These are phyloP conservation scores for Trypanosomatidae sp. DNA, from an alignment of 208 protist species.

Conservation along the genomic window DNA sequence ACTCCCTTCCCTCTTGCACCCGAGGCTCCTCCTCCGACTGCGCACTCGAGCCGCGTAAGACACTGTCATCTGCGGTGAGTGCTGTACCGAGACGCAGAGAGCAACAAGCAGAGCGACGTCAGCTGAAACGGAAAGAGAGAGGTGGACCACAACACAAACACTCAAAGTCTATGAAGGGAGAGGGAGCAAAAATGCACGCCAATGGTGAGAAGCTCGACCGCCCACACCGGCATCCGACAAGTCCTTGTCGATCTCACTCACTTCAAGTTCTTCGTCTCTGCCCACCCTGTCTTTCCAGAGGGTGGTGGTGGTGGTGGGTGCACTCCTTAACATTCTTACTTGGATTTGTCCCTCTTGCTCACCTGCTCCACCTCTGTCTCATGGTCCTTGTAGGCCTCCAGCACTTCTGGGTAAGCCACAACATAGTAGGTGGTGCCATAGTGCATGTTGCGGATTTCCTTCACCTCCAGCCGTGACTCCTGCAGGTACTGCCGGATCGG, in stretches of 20 bases:
- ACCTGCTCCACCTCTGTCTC: conserved; percentile 12
- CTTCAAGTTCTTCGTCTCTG: background rate
- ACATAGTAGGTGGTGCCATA: conserved; percentile 93
- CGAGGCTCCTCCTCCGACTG: background rate
- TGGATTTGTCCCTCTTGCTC: conserved; percentile 15
- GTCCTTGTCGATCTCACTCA: background rate
- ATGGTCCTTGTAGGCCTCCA: conserved; percentile 64
- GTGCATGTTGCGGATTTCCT: conserved; percentile 88
- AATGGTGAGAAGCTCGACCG: background rate
- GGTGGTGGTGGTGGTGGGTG: background rate
- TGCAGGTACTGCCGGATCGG: conserved; percentile 79
- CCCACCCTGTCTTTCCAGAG: background rate
- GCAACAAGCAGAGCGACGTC: background rate
- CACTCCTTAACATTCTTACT: background rate
- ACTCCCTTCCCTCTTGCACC: background rate
- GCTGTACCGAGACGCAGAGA: background rate
- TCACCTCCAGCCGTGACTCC: conserved; percentile 76
- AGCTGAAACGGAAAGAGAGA: background rate
- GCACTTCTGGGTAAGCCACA: conserved; percentile 81
- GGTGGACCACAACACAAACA: no score
- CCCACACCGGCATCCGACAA: background rate
- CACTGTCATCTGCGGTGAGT: background rate
- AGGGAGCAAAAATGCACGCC: background rate
- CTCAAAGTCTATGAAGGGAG: no score
- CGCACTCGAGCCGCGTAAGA: background rate